phyloP scores from a whole-genome alignment of 257 asterid species.

The Orobanche coerulescens region DNA sequence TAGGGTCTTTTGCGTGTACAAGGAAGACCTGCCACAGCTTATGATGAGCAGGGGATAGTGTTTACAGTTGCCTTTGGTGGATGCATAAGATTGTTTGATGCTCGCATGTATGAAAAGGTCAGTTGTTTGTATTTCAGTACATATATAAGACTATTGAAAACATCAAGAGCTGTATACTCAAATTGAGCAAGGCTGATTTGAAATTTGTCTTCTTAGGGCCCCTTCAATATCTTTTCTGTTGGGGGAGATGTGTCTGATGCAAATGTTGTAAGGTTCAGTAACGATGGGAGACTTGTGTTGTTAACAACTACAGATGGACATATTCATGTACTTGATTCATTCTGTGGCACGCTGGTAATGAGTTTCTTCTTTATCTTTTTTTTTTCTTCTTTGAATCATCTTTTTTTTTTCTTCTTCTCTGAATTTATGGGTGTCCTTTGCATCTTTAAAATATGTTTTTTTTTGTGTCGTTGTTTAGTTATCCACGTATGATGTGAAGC shows the following conservation, averaged over 20 bases:
- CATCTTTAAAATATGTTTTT: too few relatives aligned
- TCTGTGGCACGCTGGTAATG: slow-evolving; percentile 83
- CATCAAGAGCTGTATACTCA: too few relatives aligned
- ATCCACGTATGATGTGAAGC: slow-evolving; percentile 71
- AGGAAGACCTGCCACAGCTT: slow-evolving; percentile 92
- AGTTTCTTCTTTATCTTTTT: too few relatives aligned
- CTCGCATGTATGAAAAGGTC: slow-evolving; percentile 90
- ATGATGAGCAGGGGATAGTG: slow-evolving; percentile 91
- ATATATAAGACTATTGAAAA: too few relatives aligned
- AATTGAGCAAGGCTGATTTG: too few relatives aligned
- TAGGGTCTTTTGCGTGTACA: slow-evolving; percentile 93
- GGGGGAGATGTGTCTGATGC: slow-evolving; percentile 93
- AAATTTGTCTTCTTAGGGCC: slow-evolving; percentile 53
- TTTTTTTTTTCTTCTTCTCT: too few relatives aligned
- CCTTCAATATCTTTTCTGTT: slow-evolving; percentile 76
- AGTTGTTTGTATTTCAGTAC: not conserved
- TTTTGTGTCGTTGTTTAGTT: too few relatives aligned
- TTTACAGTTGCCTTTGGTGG: slow-evolving; percentile 92
- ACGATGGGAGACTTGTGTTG: slow-evolving; percentile 90
- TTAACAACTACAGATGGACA: slow-evolving; percentile 80
- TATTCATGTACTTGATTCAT: slow-evolving; percentile 87
- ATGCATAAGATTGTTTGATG: slow-evolving; percentile 82
- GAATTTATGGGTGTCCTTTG: too few relatives aligned
- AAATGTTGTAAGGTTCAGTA: slow-evolving; percentile 80
- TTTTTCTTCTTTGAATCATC: too few relatives aligned